Evolutionary conservation across 345 rosid species (phyloP).

Genomic region (Luvunga scandens): DNA sequence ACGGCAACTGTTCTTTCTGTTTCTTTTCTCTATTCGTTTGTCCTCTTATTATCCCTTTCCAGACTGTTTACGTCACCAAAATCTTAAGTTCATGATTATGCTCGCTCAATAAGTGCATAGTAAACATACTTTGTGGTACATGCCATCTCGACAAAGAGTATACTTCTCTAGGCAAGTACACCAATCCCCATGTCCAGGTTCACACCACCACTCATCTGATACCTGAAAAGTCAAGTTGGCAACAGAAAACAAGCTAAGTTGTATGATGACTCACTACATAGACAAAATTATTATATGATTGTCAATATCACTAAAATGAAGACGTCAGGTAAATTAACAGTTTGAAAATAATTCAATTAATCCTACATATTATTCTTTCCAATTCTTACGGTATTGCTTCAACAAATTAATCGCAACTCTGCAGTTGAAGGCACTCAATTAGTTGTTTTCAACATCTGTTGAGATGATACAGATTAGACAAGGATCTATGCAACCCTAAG

Average conservation of each 20-base stretch:
- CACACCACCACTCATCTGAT: slow-evolving; percentile 80
- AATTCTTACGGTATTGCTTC: background rate
- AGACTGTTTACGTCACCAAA: background rate
- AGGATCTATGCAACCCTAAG: background rate
- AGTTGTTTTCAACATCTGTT: background rate
- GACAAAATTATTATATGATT: background rate
- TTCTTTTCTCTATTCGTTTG: no score
- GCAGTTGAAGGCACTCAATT: background rate
- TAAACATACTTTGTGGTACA: slow-evolving; percentile 66
- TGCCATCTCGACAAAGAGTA: slow-evolving; percentile 67
- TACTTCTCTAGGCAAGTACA: slow-evolving; percentile 68
- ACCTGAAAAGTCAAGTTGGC: slow-evolving; percentile 38
- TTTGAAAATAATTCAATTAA: background rate
- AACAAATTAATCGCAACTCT: background rate
- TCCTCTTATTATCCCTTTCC: background rate
- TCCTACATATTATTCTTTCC: background rate
- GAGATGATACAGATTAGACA: background rate
- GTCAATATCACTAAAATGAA: background rate
- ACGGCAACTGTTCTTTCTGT: background rate
- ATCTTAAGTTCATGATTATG: slow-evolving; percentile 2
- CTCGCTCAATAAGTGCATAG: background rate
- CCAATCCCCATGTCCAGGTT: slow-evolving; percentile 86
- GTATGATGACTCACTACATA: background rate
- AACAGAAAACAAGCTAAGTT: background rate
- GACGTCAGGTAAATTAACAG: background rate